A percentile compares a stretch with the other conserved stretches of the same genome.
These are phyloP conservation scores for Stipa capillata DNA, from an alignment of 176 grass and related monocot genomes.

Conservation along the genomic window DNA sequence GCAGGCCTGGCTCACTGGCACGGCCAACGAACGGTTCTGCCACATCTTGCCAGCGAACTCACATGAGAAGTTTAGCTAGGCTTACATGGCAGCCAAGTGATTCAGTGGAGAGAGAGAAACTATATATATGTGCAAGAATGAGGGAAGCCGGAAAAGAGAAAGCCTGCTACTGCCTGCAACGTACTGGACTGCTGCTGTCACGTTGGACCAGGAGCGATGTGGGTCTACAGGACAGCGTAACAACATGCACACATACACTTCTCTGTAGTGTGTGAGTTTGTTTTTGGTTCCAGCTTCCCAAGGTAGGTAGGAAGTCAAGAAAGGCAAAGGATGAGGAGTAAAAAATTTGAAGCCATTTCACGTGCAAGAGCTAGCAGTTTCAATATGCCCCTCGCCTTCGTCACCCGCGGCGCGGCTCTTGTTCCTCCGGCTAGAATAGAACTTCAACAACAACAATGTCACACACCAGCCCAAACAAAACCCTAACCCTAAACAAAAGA, in stretches of 20 bases:
- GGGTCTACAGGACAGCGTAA: constrained; percentile 5
- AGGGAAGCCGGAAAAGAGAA: neutral
- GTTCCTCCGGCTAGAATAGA: constrained; percentile 19
- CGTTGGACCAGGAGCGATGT: neutral
- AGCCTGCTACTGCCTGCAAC: neutral
- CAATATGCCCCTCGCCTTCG: neutral
- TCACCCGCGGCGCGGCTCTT: neutral
- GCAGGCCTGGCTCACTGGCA: constrained; percentile 23
- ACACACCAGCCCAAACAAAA: constrained; percentile 37
- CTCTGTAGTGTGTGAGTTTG: constrained; percentile 9
- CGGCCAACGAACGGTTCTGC: constrained; percentile 25
- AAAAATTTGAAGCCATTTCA: constrained; percentile 24
- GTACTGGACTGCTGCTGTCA: constrained; percentile 11
- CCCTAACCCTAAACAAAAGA: constrained; percentile 54
- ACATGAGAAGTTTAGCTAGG: constrained; percentile 34
- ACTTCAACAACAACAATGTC: constrained; percentile 34
- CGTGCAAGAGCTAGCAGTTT: constrained; percentile 64
- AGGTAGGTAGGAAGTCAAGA: constrained; percentile 25
- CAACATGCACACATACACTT: constrained; percentile 10
- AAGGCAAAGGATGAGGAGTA: constrained; percentile 15
- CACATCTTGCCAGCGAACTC: constrained; percentile 30
- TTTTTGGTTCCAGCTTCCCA: constrained; percentile 23
- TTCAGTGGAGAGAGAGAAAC: constrained; percentile 17
- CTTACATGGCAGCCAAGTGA: constrained; percentile 31
- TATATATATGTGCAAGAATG: neutral